phyloP scores from a whole-genome alignment of 768 basidiomycete genomes.

The Tubosaeta sp. region DNA sequence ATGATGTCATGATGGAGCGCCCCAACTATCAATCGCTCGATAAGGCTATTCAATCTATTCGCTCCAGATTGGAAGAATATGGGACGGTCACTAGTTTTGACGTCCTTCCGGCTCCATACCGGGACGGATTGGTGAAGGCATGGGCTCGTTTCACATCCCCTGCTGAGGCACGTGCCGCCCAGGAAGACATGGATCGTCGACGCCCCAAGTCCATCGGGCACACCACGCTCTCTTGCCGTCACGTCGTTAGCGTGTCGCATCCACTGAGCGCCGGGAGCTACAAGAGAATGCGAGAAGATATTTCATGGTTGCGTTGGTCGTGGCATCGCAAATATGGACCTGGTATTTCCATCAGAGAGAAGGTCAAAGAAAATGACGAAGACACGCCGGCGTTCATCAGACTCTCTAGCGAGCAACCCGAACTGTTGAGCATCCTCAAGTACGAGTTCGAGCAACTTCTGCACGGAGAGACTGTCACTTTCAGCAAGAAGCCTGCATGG shows the following conservation, averaged over 20 bases:
- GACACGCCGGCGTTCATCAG: slow-evolving; percentile 35
- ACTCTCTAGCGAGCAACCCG: slow-evolving; percentile 47
- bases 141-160: slow-evolving; percentile 55
- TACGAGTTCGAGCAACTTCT: slow-evolving; percentile 56
- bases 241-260: slow-evolving; percentile 51
- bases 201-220: slow-evolving; percentile 43
- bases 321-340: slow-evolving; percentile 30
- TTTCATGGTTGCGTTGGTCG: slow-evolving; percentile 40
- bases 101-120: slow-evolving; percentile 47
- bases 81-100: slow-evolving; percentile 43
- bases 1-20: slow-evolving; percentile 49
- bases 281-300: slow-evolving; percentile 39
- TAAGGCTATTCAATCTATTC: slow-evolving; percentile 36
- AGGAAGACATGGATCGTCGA: slow-evolving; percentile 43
- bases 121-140: slow-evolving; percentile 43
- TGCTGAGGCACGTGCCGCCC: slow-evolving; percentile 48
- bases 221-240: slow-evolving; percentile 46
- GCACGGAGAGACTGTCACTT: slow-evolving; percentile 53
- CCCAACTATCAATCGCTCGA: slow-evolving; percentile 40
- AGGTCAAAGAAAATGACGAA: slow-evolving; percentile 5
- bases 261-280: slow-evolving; percentile 37
- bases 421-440: slow-evolving; percentile 53
- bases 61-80: slow-evolving; percentile 32
- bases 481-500: slow-evolving; percentile 56
- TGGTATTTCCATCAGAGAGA: slow-evolving; percentile 29